phyloP scores from a whole-genome alignment of 352 stramenopile genomes.

The Pythium volutum region DNA sequence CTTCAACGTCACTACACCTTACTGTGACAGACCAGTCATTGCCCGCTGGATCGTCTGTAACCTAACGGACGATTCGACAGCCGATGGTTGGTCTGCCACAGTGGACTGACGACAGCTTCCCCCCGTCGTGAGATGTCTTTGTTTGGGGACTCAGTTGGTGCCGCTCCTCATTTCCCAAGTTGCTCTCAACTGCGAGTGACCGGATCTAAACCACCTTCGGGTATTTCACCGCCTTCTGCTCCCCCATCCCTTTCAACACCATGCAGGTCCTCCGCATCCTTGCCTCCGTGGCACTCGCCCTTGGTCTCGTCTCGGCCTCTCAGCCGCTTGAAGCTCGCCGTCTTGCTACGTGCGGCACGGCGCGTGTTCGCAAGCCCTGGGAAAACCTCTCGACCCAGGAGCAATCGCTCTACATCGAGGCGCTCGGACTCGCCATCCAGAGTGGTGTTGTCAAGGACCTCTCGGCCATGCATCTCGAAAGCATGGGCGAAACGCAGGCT shows the following conservation, averaged over 20 bases:
- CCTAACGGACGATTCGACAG: no score
- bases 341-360: slow-evolving; percentile 33
- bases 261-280: slow-evolving; percentile 21
- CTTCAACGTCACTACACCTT: no score
- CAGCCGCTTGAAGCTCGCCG: background rate
- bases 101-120: no score
- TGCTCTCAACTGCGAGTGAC: slow-evolving; percentile 1
- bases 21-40: no score
- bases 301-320: slow-evolving; percentile 3
- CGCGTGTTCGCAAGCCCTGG: slow-evolving; percentile 58
- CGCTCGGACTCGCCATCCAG: slow-evolving; percentile 35
- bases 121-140: no score
- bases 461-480: slow-evolving; percentile 43
- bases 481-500: slow-evolving; percentile 44
- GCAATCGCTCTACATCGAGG: slow-evolving; percentile 58
- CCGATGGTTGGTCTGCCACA: no score
- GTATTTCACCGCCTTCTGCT: no score
- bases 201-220: background rate
- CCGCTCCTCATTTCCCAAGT: slow-evolving; percentile 10
- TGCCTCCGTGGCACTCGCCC: slow-evolving; percentile 1
- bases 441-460: slow-evolving; percentile 49
- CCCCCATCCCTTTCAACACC: background rate
- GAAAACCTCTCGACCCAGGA: slow-evolving; percentile 35
- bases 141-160: no score
- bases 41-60: no score